phyloP scores from a whole-genome alignment of 2,329 filamentous ascomycete species.

The Zymoseptoria brevis region DNA sequence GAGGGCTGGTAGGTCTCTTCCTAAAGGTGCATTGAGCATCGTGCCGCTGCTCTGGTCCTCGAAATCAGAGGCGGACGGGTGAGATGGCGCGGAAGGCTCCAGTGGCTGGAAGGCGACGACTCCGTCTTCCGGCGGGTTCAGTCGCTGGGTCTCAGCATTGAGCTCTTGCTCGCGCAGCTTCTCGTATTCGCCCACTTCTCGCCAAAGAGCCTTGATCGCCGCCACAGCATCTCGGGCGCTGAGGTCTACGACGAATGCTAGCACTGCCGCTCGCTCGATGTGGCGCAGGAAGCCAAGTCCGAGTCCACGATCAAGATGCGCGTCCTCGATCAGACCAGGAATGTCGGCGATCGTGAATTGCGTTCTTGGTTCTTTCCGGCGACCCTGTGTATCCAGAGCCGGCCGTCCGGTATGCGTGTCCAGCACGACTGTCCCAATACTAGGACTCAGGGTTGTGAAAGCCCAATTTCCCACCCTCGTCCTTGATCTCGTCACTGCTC shows the following conservation, averaged over 20 bases:
- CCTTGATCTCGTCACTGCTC: constrained; percentile 78
- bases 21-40: constrained; percentile 19
- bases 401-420: constrained; percentile 79
- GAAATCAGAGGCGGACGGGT: not conserved
- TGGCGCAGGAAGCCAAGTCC: constrained; percentile 89
- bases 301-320: constrained; percentile 83
- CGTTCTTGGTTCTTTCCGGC: constrained; percentile 53
- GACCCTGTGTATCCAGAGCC: constrained; percentile 37
- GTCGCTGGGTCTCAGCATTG: constrained; percentile 53
- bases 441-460: constrained; percentile 90
- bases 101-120: constrained; percentile 40
- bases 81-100: constrained; percentile 35
- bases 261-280: constrained; percentile 83
- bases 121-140: constrained; percentile 34
- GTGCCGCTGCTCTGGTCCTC: constrained; percentile 1
- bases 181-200: constrained; percentile 82
- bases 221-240: constrained; percentile 68
- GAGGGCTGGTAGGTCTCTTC: constrained; percentile 37
- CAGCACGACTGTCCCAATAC: constrained; percentile 90
- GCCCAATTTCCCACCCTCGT: constrained; percentile 91
- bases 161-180: constrained; percentile 66
- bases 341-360: constrained; percentile 94
- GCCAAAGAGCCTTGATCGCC: constrained; percentile 77
- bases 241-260: constrained; percentile 90
- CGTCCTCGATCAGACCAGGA: constrained; percentile 83